Percentiles rank a stretch among this genome's conserved stretches.
These are phyloP conservation scores for Ceratocystiopsis brevicomis DNA, from an alignment of 2,329 filamentous ascomycete species.

Conservation along the genomic window DNA sequence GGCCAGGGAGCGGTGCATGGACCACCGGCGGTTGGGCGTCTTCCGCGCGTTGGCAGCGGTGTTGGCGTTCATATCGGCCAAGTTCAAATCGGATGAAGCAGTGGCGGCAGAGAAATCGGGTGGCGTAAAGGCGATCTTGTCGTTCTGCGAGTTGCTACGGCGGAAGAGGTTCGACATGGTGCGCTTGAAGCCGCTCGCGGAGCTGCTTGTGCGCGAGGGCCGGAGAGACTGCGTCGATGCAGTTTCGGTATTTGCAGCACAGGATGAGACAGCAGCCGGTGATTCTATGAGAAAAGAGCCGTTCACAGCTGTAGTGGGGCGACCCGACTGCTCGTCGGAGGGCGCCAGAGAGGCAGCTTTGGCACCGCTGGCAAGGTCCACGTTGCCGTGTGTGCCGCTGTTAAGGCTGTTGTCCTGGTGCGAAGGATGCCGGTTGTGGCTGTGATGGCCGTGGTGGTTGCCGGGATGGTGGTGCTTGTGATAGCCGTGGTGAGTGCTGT, in stretches of 20 bases:
- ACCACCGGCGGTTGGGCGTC: constrained; percentile 23
- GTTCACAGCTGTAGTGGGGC: constrained; percentile 6
- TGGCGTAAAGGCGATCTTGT: constrained; percentile 11
- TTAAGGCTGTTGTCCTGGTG: constrained; percentile 1
- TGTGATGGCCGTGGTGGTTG: constrained; percentile 5
- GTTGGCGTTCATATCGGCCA: constrained; percentile 9
- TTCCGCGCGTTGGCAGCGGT: constrained; percentile 8
- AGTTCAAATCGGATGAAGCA: constrained; percentile 12
- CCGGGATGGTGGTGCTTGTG: background rate
- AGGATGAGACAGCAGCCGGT: constrained; percentile 1
- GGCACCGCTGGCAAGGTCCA: background rate
- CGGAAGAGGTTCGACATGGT: constrained; percentile 32
- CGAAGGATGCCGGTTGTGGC: background rate
- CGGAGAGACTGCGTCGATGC: constrained; percentile 12
- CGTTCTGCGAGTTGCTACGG: constrained; percentile 20
- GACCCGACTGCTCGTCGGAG: background rate
- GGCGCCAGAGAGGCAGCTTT: background rate
- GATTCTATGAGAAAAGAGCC: constrained; percentile 6
- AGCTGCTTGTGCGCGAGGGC: constrained; percentile 21
- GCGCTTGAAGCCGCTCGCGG: constrained; percentile 26
- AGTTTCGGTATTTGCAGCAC: constrained; percentile 4
- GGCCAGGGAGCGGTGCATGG: constrained; percentile 25
- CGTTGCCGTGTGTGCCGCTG: background rate
- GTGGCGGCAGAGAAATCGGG: constrained; percentile 3
- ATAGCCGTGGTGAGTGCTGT: too few relatives aligned